phyloP scores from a whole-genome alignment of 441 rosid genomes.

The Arabidopsis hybrid region DNA sequence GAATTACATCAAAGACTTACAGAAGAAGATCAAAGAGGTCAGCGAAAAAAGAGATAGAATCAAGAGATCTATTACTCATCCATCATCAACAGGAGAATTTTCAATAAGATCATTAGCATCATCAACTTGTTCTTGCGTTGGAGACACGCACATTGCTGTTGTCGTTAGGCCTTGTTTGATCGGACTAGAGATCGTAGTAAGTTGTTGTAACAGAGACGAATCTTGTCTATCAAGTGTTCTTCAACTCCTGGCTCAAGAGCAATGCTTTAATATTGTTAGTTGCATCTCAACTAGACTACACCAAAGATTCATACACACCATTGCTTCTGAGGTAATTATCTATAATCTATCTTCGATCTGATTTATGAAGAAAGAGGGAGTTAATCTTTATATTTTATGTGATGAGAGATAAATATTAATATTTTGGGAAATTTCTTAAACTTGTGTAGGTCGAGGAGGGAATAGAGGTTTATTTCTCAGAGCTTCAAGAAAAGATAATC shows the following conservation, averaged over 20 bases:
- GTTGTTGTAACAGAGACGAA: constrained; percentile 31
- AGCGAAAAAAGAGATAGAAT: constrained; percentile 54
- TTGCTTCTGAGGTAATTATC: constrained; percentile 47
- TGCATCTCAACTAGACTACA: constrained; percentile 48
- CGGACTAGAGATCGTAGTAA: constrained; percentile 52
- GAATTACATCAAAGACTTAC: constrained; percentile 58
- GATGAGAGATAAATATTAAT: neutral
- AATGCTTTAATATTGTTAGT: constrained; percentile 47
- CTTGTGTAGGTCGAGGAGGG: constrained; percentile 34
- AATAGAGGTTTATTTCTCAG: constrained; percentile 20
- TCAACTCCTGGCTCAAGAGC: constrained; percentile 41
- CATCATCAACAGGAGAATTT: constrained; percentile 2
- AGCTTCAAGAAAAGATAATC: constrained; percentile 30
- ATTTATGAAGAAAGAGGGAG: neutral
- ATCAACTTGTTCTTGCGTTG: constrained; percentile 34
- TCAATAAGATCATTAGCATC: constrained; percentile 17
- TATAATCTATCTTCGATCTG: neutral
- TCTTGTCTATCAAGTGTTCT: constrained; percentile 47
- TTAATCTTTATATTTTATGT: neutral
- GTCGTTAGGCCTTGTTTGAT: constrained; percentile 42
- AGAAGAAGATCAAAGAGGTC: constrained; percentile 50
- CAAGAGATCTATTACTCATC: constrained; percentile 30
- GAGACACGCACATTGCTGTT: constrained; percentile 26
- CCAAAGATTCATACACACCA: constrained; percentile 46
- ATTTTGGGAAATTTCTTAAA: neutral